Evolutionary conservation across 768 basidiomycete genomes (phyloP), one percentile per base, ranked within the genome.

Genomic region (Thelephora aurantiotincta): DNA sequence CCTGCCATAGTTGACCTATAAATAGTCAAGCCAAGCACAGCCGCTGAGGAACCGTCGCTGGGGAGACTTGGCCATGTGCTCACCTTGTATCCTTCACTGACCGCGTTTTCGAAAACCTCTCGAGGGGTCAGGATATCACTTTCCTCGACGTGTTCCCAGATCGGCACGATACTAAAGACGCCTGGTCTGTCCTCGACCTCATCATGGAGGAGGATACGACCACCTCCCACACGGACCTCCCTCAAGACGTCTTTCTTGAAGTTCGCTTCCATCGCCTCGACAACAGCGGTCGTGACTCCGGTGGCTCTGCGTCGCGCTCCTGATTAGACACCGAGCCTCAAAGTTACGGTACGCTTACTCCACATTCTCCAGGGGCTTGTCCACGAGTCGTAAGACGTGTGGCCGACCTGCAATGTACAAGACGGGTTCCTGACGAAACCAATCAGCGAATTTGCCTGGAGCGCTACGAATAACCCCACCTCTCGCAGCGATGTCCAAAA

Each of bases 401-500:
- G 90, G 88, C 47, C 82, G 70, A 5, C 89, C 88, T 22, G 80
- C 75, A 42, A 96, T 73, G 57, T 92, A 96, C 38, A 97, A 71
- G 3, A 98, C 94, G 20, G 93, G 93, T 67, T 96, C 93, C 84
- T 88, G 48, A 6, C 55, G 6, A 20, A 48, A 22, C 16, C 54
- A 33, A 56, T 35, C 19, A 45, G 43, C 16, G 44, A 45, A 47
- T 30, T 30, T 9, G 5, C 9, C 9, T 30, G 26, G 26, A 4
- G 5, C 5, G n/a, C 46, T 11, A n/a, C n/a, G 30, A 34, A 12
- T 44, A 23, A 45, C 51, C 65, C 48, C 45, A 83, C 88, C 68
- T 97, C 92, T 58, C 96, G 74, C 49, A 99, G 62, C 0, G 88
- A 93, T n/a, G 92, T 97, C 96, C 96, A 98, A 51, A 77, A 81